phyloP scores from a whole-genome alignment of 2,329 filamentous ascomycete species.

The Penicillium sp. region DNA sequence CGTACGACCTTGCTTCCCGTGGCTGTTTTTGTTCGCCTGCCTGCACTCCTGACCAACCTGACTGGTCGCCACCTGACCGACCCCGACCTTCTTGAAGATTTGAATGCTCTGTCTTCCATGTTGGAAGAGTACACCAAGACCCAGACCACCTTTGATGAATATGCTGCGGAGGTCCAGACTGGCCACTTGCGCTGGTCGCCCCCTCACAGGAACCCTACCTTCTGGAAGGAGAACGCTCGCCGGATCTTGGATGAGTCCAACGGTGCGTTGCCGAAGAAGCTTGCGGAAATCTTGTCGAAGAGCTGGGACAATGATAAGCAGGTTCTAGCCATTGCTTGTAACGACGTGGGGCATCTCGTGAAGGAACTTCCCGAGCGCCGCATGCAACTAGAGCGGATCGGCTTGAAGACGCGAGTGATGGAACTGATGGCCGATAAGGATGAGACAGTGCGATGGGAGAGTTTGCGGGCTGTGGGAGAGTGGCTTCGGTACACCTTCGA shows the following conservation, averaged over 20 bases:
- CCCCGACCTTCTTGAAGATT: constrained; percentile 49
- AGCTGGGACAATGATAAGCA: constrained; percentile 80
- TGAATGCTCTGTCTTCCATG: constrained; percentile 56
- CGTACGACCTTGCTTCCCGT: constrained; percentile 70
- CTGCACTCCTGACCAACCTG: constrained; percentile 58
- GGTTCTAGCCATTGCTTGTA: constrained; percentile 88
- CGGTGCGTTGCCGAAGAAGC: constrained; percentile 71
- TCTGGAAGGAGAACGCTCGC: constrained; percentile 89
- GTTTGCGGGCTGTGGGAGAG: constrained; percentile 76
- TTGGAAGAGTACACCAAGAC: constrained; percentile 80
- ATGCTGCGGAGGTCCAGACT: constrained; percentile 77
- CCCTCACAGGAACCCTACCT: constrained; percentile 78
- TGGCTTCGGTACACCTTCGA: constrained; percentile 72
- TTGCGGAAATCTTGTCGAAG: constrained; percentile 82
- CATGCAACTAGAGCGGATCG: constrained; percentile 74
- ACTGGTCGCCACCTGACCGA: constrained; percentile 52
- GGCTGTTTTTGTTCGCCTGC: constrained; percentile 81
- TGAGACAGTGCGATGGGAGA: constrained; percentile 90
- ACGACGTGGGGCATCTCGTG: constrained; percentile 84
- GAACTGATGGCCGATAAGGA: constrained; percentile 87
- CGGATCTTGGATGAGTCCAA: constrained; percentile 82
- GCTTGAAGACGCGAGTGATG: constrained; percentile 85
- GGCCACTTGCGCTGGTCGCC: constrained; percentile 92
- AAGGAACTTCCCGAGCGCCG: constrained; percentile 86
- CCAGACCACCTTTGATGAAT: constrained; percentile 65